These are phyloP conservation scores for Myriosclerotinia scirpicola DNA, from an alignment of 2,329 filamentous ascomycete genomes.

Conservation along the genomic window DNA sequence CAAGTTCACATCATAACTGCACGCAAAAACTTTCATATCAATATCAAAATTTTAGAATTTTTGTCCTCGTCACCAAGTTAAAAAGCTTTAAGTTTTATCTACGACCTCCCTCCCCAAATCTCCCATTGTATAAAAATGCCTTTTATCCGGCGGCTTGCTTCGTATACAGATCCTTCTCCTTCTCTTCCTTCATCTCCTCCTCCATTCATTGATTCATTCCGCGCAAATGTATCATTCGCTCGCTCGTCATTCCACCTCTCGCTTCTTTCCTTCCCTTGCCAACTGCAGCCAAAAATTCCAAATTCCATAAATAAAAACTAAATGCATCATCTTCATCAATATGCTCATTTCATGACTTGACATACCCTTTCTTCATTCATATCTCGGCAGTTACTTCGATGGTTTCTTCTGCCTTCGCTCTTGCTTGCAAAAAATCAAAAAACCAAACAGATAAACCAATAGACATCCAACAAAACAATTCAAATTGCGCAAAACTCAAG, in stretches of 20 bases:
- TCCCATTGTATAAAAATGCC: conserved; percentile 26
- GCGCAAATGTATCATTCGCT: neutral
- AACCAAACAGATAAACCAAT: neutral
- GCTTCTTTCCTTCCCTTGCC: neutral
- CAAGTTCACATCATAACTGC: neutral
- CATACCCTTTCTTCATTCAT: conserved; percentile 9
- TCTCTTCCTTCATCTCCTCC: neutral
- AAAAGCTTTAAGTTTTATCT: conserved; percentile 24
- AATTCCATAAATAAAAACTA: conserved; percentile 4
- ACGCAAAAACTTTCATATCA: neutral
- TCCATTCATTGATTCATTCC: neutral
- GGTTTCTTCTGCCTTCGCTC: conserved; percentile 25
- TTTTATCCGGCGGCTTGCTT: neutral
- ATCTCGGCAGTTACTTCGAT: conserved; percentile 18
- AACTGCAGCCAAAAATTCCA: neutral
- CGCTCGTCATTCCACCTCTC: neutral
- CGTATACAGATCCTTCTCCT: conserved; percentile 28
- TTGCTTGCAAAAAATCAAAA: conserved; percentile 21
- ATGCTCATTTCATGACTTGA: neutral
- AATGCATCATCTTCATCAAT: conserved; percentile 1
- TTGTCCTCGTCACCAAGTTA: neutral
- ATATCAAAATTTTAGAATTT: neutral
- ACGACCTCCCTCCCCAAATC: conserved; percentile 21
- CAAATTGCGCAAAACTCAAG: neutral
- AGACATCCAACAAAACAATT: neutral